Conservation (phyloP, 805 yeast genomes). For the Cyberlindnera veronae region DNA sequence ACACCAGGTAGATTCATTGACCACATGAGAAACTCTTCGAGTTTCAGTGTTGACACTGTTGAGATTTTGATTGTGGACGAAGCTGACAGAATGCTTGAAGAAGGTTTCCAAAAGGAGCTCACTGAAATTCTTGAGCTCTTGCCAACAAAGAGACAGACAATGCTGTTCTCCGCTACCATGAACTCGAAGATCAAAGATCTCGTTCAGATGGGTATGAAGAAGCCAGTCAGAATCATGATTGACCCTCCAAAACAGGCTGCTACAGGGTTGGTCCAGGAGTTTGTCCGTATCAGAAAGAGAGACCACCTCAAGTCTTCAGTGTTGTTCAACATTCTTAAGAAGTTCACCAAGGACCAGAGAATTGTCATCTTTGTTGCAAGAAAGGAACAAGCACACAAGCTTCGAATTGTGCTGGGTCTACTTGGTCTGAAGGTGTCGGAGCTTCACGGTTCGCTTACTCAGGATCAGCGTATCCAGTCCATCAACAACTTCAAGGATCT, state of each 20-base stretch:
- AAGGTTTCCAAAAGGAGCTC: slow-evolving; percentile 94
- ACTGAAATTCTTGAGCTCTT: slow-evolving; percentile 83
- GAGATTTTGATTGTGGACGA: slow-evolving; percentile 94
- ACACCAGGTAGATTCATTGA: slow-evolving; percentile 99
- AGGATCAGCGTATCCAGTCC: slow-evolving; percentile 88
- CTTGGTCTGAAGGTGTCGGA: slow-evolving; percentile 76
- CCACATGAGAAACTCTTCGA: slow-evolving; percentile 92
- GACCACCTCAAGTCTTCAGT: slow-evolving; percentile 82
- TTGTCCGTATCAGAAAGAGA: slow-evolving; percentile 90
- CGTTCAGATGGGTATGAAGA: slow-evolving; percentile 80
- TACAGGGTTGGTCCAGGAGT: slow-evolving; percentile 84
- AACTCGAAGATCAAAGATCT: slow-evolving; percentile 86
- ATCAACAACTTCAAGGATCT: slow-evolving; percentile 79
- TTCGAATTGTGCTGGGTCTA: slow-evolving; percentile 72
- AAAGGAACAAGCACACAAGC: slow-evolving; percentile 84
- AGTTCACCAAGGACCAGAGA: slow-evolving; percentile 61
- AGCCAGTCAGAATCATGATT: slow-evolving; percentile 92
- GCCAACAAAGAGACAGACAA: slow-evolving; percentile 89
- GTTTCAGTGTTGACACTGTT: slow-evolving; percentile 84
- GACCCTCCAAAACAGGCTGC: slow-evolving; percentile 97
- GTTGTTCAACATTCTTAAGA: slow-evolving; percentile 64
- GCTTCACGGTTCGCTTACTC: slow-evolving; percentile 78
- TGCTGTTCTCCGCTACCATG: slow-evolving; percentile 97
- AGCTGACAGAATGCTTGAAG: slow-evolving; percentile 99
- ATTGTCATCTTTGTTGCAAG: slow-evolving; percentile 89